These are phyloP conservation scores for Botrytis porri DNA, from an alignment of 2,329 filamentous ascomycete species.

Conservation along the genomic window DNA sequence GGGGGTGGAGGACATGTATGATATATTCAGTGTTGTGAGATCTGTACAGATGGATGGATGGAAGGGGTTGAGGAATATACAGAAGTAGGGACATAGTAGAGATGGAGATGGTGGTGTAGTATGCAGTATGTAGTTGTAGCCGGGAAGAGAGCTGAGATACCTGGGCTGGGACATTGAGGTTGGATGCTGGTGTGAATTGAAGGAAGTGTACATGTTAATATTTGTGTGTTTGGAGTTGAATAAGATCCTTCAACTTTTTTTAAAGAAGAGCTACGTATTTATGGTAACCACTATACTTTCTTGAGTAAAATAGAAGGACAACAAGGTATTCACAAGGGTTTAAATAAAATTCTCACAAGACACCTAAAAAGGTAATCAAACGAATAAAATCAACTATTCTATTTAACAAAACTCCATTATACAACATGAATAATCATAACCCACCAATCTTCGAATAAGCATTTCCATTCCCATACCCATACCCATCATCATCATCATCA, in stretches of 20 bases:
- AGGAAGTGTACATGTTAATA: too few species aligned
- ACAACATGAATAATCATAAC: not conserved
- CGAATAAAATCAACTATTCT: not conserved
- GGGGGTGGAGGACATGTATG: not conserved
- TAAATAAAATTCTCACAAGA: not conserved
- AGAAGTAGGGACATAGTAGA: too few species aligned
- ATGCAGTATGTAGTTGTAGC: too few species aligned
- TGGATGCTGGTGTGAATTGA: too few species aligned
- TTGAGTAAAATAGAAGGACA: not conserved
- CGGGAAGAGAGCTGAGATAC: too few species aligned
- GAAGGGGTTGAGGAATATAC: not conserved
- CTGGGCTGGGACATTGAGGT: too few species aligned
- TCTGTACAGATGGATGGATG: not conserved
- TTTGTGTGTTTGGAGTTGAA: too few species aligned
- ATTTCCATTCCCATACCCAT: not conserved
- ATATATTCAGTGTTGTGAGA: not conserved
- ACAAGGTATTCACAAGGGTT: too few species aligned
- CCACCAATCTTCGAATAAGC: not conserved
- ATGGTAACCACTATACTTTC: too few species aligned
- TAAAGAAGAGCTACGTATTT: too few species aligned
- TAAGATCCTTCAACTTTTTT: too few species aligned
- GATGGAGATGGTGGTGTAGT: too few species aligned
- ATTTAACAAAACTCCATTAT: not conserved
- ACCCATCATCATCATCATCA: not conserved
- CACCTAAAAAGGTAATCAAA: not conserved